A percentile compares a stretch with the other conserved stretches of the same genome.
Conservation (phyloP, 176 grass and related monocot species). For the Panicum miliaceum region DNA sequence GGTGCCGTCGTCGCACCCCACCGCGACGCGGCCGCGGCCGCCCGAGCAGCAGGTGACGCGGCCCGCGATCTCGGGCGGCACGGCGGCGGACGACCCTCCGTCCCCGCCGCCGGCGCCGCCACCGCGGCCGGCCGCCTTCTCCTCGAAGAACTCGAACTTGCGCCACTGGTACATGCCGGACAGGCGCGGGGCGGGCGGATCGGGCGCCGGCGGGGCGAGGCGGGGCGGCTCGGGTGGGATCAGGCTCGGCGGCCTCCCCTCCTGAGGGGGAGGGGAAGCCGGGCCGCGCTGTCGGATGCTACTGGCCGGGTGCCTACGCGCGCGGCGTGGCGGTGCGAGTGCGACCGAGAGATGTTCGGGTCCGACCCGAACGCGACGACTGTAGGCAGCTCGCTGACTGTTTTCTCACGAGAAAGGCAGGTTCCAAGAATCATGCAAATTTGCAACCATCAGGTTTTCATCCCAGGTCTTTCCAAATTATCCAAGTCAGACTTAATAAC, state of each 20-base stretch:
- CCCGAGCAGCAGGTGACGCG: conserved; percentile 76
- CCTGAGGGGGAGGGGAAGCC: not conserved
- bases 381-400: too few species aligned
- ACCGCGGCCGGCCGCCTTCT: conserved; percentile 67
- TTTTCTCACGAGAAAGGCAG: too few species aligned
- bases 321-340: not conserved
- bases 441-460: too few species aligned
- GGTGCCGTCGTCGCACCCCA: conserved; percentile 85
- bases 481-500: too few species aligned
- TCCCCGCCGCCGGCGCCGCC: conserved; percentile 36
- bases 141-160: conserved; percentile 97
- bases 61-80: conserved; percentile 72
- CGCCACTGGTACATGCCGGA: conserved; percentile 82
- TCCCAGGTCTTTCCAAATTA: too few species aligned
- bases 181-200: not conserved
- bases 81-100: conserved; percentile 35
- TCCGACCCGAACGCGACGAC: too few species aligned
- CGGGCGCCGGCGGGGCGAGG: not conserved
- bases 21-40: conserved; percentile 71
- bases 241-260: conserved; percentile 27
- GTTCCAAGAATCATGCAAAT: too few species aligned
- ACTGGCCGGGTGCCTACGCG: not conserved
- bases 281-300: not conserved
- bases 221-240: not conserved
- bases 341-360: not conserved